Percentiles rank a stretch among this genome's conserved stretches.
phyloP scores from a whole-genome alignment of 2,329 filamentous ascomycete species.

The Ceratocystis cubensis region DNA sequence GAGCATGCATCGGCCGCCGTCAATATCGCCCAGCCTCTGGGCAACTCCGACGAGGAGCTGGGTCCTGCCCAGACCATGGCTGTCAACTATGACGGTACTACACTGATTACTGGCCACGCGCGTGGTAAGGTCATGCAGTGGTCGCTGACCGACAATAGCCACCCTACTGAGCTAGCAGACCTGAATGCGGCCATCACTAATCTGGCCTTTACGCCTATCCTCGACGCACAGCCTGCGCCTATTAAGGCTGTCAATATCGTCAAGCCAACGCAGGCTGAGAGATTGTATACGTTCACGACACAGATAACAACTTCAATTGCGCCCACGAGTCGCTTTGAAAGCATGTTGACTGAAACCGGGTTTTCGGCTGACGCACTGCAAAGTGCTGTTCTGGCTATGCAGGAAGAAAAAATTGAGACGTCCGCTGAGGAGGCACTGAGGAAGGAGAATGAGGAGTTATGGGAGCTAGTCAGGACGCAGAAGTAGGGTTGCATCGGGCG shows the following conservation, averaged over 20 bases:
- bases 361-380: slow-evolving; percentile 38
- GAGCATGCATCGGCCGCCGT: slow-evolving; percentile 46
- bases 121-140: slow-evolving; percentile 69
- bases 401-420: slow-evolving; percentile 19
- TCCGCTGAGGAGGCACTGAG: slow-evolving; percentile 16
- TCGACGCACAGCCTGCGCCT: slow-evolving; percentile 22
- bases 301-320: slow-evolving; percentile 40
- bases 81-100: slow-evolving; percentile 71
- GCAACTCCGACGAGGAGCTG: slow-evolving; percentile 48
- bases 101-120: slow-evolving; percentile 66
- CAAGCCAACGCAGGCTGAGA: slow-evolving; percentile 63
- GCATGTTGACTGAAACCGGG: slow-evolving; percentile 36
- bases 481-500: slow-evolving; percentile 26
- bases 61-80: slow-evolving; percentile 56
- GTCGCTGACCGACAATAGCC: slow-evolving; percentile 61
- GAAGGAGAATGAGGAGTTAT: slow-evolving; percentile 30
- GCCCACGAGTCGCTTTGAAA: slow-evolving; percentile 33
- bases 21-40: slow-evolving; percentile 42
- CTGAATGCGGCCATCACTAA: slow-evolving; percentile 77
- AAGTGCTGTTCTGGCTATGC: slow-evolving; percentile 32
- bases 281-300: slow-evolving; percentile 52
- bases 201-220: slow-evolving; percentile 54
- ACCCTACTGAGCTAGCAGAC: slow-evolving; percentile 53
- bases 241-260: slow-evolving; percentile 45
- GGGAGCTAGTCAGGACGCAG: slow-evolving; percentile 31